Conservation (phyloP, 2,329 filamentous ascomycete species). For the Meredithiella fracta region DNA sequence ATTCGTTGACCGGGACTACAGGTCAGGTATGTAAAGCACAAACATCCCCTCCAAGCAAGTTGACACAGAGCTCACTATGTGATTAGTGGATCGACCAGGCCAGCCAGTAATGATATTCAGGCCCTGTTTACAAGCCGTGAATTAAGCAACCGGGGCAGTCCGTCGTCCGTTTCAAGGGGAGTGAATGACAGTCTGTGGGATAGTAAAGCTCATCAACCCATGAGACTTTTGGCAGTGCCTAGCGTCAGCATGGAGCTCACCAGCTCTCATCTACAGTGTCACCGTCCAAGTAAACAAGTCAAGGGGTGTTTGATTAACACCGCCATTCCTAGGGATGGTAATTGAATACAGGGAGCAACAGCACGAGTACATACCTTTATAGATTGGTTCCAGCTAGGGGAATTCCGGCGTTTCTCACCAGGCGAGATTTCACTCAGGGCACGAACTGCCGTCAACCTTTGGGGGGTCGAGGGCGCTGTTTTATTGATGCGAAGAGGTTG, state of each 20-base stretch:
- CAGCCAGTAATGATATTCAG: not conserved
- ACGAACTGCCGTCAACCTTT: slow-evolving; percentile 29
- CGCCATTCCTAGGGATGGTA: slow-evolving; percentile 14
- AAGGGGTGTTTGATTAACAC: slow-evolving; percentile 12
- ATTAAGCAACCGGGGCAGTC: not conserved
- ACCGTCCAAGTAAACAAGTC: not conserved
- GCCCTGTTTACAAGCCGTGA: not conserved
- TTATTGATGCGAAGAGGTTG: slow-evolving; percentile 70
- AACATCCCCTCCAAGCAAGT: not conserved
- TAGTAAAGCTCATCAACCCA: too few relatives aligned
- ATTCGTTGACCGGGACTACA: not conserved
- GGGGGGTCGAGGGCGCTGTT: slow-evolving; percentile 27
- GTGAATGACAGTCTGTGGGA: too few relatives aligned
- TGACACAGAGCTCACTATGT: not conserved
- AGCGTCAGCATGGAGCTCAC: not conserved
- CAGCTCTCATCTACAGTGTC: not conserved
- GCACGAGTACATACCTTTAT: slow-evolving; percentile 41
- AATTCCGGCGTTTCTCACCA: slow-evolving; percentile 75
- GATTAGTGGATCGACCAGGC: not conserved
- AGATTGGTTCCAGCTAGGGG: slow-evolving; percentile 70
- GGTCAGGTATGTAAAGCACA: not conserved
- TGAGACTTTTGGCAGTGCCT: not conserved
- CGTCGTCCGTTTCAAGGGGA: too few relatives aligned
- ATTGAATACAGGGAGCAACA: slow-evolving; percentile 14
- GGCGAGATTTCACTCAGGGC: slow-evolving; percentile 81